phyloP scores from a whole-genome alignment of 1,284 basidiomycete species.

The Pholiota adiposa region DNA sequence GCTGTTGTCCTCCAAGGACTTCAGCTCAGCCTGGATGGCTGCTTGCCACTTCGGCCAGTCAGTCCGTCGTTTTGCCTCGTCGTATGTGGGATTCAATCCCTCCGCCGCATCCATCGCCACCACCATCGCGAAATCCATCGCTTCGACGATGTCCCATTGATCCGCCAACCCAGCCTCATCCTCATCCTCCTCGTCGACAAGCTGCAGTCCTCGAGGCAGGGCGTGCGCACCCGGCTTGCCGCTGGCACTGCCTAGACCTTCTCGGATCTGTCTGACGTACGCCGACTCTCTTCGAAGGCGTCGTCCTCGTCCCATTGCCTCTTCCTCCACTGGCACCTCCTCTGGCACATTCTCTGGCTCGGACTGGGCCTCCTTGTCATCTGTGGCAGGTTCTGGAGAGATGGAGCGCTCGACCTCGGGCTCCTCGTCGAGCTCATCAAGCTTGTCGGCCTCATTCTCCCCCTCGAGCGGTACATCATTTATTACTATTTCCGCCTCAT shows the following conservation, averaged over 20 bases:
- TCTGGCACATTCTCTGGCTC: no score
- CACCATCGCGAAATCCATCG: conserved; percentile 22
- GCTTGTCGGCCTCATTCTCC: no score
- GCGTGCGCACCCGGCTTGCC: not conserved
- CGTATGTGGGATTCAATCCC: conserved; percentile 19
- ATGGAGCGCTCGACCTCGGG: no score
- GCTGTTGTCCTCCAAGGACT: not conserved
- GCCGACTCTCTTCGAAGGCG: no score
- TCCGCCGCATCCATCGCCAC: conserved; percentile 20
- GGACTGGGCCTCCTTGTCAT: no score
- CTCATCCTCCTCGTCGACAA: conserved; percentile 6
- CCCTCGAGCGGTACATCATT: no score
- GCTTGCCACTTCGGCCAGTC: not conserved
- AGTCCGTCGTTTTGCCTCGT: not conserved
- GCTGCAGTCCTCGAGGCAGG: conserved; percentile 7
- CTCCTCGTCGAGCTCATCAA: no score
- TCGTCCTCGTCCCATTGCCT: no score
- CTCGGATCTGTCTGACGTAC: not conserved
- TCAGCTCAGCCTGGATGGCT: not conserved
- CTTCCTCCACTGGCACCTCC: no score
- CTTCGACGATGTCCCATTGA: conserved; percentile 20
- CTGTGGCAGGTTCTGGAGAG: no score
- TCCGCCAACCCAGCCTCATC: conserved; percentile 1
- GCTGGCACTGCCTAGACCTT: not conserved
- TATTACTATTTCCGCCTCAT: no score